These are phyloP conservation scores for Barbarea vulgaris DNA, from an alignment of 345 rosid species.

Conservation along the genomic window DNA sequence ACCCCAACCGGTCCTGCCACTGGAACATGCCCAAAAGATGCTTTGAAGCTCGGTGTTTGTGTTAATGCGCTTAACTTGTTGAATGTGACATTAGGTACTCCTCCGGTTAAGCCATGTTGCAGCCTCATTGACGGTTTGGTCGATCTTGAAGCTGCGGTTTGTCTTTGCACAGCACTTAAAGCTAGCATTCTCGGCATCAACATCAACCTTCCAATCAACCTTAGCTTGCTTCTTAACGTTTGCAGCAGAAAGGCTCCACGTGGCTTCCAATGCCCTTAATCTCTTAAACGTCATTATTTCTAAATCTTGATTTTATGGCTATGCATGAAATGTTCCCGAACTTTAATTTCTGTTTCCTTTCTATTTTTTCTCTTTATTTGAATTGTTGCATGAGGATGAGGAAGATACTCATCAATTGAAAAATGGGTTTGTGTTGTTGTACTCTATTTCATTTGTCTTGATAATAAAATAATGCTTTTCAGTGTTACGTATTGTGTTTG, in stretches of 20 bases:
- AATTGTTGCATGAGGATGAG: not conserved
- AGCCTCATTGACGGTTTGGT: conserved; percentile 45
- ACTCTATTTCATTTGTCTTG: conserved; percentile 19
- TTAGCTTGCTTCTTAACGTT: conserved; percentile 48
- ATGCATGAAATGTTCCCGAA: not conserved
- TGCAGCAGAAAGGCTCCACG: conserved; percentile 41
- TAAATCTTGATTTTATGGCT: not conserved
- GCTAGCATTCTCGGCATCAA: conserved; percentile 51
- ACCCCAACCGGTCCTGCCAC: conserved; percentile 25
- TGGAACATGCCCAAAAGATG: conserved; percentile 45
- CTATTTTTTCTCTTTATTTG: not conserved
- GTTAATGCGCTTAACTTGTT: conserved; percentile 43
- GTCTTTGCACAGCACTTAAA: conserved; percentile 61
- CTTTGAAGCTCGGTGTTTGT: conserved; percentile 48
- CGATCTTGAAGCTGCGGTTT: conserved; percentile 57
- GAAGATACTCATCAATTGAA: not conserved
- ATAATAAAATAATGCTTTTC: not conserved
- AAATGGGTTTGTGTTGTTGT: conserved; percentile 8
- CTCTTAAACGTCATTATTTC: not conserved
- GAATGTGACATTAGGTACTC: conserved; percentile 44
- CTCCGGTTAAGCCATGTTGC: conserved; percentile 52
- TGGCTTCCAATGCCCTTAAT: conserved; percentile 48
- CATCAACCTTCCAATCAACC: conserved; percentile 46
- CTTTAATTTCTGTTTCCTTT: not conserved
- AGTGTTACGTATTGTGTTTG: not conserved